Conservation (phyloP, 805 yeast genomes). For the Hanseniaspora pseudoguilliermondii region DNA sequence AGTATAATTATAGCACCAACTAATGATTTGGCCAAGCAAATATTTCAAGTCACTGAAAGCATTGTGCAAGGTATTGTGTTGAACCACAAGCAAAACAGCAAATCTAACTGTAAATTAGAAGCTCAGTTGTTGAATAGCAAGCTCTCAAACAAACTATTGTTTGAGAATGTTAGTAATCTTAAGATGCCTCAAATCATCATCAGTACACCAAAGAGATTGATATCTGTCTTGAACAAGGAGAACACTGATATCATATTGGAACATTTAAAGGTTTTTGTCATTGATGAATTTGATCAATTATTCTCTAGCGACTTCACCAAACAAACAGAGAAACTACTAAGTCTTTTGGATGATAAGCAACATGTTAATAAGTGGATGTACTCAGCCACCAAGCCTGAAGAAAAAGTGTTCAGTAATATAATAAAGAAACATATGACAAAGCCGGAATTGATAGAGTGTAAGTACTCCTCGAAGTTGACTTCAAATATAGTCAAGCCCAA, state of each 20-base stretch:
- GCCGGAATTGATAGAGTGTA: conserved; percentile 9
- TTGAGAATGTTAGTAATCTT: conserved; percentile 29
- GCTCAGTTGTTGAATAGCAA: conserved; percentile 16
- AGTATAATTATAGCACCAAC: conserved; percentile 87
- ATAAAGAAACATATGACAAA: background rate
- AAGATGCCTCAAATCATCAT: conserved; percentile 68
- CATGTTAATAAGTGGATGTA: conserved; percentile 61
- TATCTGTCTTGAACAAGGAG: conserved; percentile 52
- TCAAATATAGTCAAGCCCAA: conserved; percentile 3
- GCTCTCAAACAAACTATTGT: conserved; percentile 45
- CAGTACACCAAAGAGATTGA: conserved; percentile 77
- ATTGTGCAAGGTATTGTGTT: conserved; percentile 32
- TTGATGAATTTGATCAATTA: conserved; percentile 93
- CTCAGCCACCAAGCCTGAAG: conserved; percentile 57
- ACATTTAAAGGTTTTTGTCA: conserved; percentile 56
- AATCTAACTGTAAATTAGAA: background rate
- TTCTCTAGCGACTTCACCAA: conserved; percentile 77
- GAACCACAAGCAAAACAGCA: conserved; percentile 3
- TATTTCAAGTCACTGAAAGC: conserved; percentile 51
- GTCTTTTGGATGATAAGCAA: conserved; percentile 27
- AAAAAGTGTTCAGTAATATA: background rate
- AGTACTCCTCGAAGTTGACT: conserved; percentile 9
- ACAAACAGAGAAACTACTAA: conserved; percentile 77
- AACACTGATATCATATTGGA: conserved; percentile 46
- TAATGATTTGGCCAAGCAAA: conserved; percentile 83